Evolutionary conservation across 306 rosid species (phyloP).

Genomic region (Castanopsis chinensis): DNA sequence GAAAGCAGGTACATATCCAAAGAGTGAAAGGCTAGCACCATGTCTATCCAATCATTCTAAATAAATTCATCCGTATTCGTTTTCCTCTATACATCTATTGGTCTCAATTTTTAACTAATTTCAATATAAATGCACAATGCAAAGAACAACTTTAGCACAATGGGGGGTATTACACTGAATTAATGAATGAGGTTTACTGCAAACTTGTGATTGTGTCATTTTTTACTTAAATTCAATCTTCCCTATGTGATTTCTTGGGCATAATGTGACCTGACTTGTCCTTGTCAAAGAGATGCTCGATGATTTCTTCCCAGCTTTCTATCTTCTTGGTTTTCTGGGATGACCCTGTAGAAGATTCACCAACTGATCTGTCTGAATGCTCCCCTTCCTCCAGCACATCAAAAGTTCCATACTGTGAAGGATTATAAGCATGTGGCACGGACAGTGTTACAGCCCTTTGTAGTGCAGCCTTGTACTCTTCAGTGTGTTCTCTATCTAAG

Average conservation of each 20-base stretch:
- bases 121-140: not conserved
- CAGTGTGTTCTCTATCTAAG: constrained; percentile 49
- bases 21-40: not conserved
- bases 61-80: not conserved
- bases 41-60: not conserved
- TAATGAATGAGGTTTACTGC: constrained; percentile 21
- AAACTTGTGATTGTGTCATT: not conserved
- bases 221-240: constrained; percentile 15
- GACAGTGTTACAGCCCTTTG: constrained; percentile 79
- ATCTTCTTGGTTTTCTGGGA: constrained; percentile 35
- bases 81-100: not conserved
- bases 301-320: constrained; percentile 62
- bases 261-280: constrained; percentile 49
- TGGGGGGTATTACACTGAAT: constrained; percentile 29
- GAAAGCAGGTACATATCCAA: no score
- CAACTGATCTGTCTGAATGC: constrained; percentile 39
- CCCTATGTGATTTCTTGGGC: constrained; percentile 38
- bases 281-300: constrained; percentile 51
- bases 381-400: constrained; percentile 44
- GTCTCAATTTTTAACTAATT: not conserved
- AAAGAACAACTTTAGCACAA: not conserved
- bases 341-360: constrained; percentile 46
- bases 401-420: constrained; percentile 79
- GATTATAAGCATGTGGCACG: constrained; percentile 76
- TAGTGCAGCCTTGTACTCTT: constrained; percentile 80